Base-by-base conservation (phyloP, 257 asterid genomes). In the Solanum pinnatisectum region DNA sequence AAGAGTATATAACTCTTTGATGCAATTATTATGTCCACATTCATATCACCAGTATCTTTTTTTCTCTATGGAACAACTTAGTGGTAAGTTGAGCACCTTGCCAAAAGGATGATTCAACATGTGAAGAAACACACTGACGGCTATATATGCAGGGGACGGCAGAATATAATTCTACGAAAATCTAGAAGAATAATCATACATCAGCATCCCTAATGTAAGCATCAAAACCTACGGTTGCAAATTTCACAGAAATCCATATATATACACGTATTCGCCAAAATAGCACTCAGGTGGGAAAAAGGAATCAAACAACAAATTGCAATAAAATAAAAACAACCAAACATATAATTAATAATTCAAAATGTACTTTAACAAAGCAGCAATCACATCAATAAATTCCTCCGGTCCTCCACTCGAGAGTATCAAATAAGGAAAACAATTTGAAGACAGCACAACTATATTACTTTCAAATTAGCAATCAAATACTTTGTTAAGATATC, bases 221-320 rank as follows among this genome's bases (percentile, higher is more conserved):
- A 96, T 92, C 95, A 89, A 92, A 95, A 92, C 92, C 89, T 87
- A 89, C 88, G 92, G 95, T 63, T 90, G 93, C 92, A 52, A 90
- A 84, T 89, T 87, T 73, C 91, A 91, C 96, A 90, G 73, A 87
- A 70, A 71, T 49, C 56, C 74, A 87, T 85, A 91, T 89, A 20
- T 56, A 56, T n/a, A 37, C 18, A 78, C 30, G 90, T 93, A 93
- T 91, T 93, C 93, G 90, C 90, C 90, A 89, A 91, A 90, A 32
- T 87, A 91, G 94, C 94, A 91, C 90, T 89, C 39, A 87, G 87
- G 36, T 83, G 83, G 86, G 70, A 87, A 86, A 83, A 30, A 87
- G 74, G 89, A 37, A 59, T 32, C 52, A 84, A 84, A 10, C 52
- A 83, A 52, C 68, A 52, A 88, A 86, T 83, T 72, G 88, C 85